Percentiles rank a stretch among this genome's conserved stretches.
Evolutionary conservation across 2,329 filamentous ascomycete species (phyloP).

Genomic region (Ilyonectria mors-panacis): DNA sequence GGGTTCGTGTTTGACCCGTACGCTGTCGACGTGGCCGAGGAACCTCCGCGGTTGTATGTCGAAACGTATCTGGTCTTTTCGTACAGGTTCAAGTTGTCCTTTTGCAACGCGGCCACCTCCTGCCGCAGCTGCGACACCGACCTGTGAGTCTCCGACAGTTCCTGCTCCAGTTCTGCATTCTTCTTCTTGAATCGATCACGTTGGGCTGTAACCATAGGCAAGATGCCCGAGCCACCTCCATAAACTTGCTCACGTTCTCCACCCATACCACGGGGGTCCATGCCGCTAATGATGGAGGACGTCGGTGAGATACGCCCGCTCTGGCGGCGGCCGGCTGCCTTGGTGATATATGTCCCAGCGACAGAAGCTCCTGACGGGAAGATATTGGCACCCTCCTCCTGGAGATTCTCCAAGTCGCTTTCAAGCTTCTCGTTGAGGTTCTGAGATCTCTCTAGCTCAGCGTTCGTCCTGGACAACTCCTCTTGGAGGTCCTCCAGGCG

Average conservation of each 20-base stretch:
- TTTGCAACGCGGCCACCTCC: conserved; percentile 92
- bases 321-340: conserved; percentile 72
- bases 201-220: conserved; percentile 98
- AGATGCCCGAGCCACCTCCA: conserved; percentile 85
- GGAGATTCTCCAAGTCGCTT: conserved; percentile 89
- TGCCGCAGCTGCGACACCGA: conserved; percentile 89
- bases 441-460: conserved; percentile 87
- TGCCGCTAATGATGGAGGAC: conserved; percentile 98
- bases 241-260: conserved; percentile 70
- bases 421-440: conserved; percentile 91
- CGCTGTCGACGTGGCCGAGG: conserved; percentile 73
- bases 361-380: conserved; percentile 94
- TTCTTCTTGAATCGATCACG: conserved; percentile 98
- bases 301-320: conserved; percentile 86
- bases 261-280: conserved; percentile 75
- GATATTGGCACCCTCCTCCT: conserved; percentile 85
- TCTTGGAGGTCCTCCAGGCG: conserved; percentile 86
- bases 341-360: conserved; percentile 87
- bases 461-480: conserved; percentile 85
- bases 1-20: conserved; percentile 82
- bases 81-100: conserved; percentile 95
- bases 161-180: conserved; percentile 90
- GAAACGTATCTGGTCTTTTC: conserved; percentile 98
- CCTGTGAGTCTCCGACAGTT: conserved; percentile 87
- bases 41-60: conserved; percentile 84